Conservation (phyloP, 805 yeast species). For the Metschnikowia kofuensis region DNA sequence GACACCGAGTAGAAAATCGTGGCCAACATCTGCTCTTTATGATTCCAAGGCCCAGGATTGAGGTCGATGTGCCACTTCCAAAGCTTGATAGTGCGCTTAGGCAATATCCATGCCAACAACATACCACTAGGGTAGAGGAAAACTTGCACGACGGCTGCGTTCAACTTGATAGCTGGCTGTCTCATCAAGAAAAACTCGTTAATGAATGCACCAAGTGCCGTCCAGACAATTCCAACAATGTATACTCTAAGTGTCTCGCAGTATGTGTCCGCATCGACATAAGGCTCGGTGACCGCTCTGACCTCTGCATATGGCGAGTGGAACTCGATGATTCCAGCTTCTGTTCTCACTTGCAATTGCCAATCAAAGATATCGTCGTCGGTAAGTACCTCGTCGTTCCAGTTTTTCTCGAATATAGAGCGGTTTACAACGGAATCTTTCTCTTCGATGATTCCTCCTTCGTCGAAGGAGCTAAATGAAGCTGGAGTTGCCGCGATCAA, state of each 20-base stretch:
- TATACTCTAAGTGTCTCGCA: slow-evolving; percentile 56
- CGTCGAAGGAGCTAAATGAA: background rate
- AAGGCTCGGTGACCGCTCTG: slow-evolving; percentile 55
- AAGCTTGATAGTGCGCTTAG: slow-evolving; percentile 37
- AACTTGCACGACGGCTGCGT: slow-evolving; percentile 54
- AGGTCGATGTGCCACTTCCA: slow-evolving; percentile 42
- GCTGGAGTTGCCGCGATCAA: slow-evolving; percentile 1
- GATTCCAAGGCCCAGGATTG: slow-evolving; percentile 61
- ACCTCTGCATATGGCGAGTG: slow-evolving; percentile 61
- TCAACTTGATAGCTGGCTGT: slow-evolving; percentile 50
- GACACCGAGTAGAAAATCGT: slow-evolving; percentile 51
- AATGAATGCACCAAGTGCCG: slow-evolving; percentile 55
- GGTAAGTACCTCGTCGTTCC: background rate
- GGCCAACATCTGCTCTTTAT: slow-evolving; percentile 59
- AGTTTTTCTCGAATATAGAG: background rate
- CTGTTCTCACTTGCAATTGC: slow-evolving; percentile 33
- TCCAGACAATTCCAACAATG: slow-evolving; percentile 48
- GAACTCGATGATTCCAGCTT: slow-evolving; percentile 33
- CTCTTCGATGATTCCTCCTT: background rate
- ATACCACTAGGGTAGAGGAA: slow-evolving; percentile 60
- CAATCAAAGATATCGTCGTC: slow-evolving; percentile 23
- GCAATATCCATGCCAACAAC: slow-evolving; percentile 40
- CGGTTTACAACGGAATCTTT: slow-evolving; percentile 14
- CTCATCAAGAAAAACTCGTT: slow-evolving; percentile 59
- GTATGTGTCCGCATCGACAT: slow-evolving; percentile 47